These are phyloP conservation scores for Lipomyces kockii DNA, from an alignment of 805 yeast genomes.

Conservation along the genomic window DNA sequence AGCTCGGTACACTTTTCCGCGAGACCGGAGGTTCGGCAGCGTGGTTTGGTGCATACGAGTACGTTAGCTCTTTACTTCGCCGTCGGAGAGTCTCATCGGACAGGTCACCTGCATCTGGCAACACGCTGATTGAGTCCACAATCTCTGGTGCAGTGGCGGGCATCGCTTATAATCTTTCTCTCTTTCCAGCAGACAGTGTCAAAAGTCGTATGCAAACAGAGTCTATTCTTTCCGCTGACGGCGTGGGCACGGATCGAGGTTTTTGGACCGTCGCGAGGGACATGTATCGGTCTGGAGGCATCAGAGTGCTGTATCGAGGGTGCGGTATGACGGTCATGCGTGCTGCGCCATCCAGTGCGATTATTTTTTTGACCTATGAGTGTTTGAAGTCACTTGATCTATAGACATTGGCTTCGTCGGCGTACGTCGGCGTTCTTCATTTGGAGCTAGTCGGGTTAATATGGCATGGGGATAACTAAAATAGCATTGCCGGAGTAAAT, in stretches of 20 bases:
- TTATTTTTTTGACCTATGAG: slow-evolving; percentile 82
- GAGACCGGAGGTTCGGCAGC: slow-evolving; percentile 90
- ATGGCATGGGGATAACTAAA: not conserved
- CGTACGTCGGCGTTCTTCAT: not conserved
- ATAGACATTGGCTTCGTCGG: not conserved
- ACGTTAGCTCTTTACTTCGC: slow-evolving; percentile 48
- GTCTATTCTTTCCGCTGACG: slow-evolving; percentile 45
- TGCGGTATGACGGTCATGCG: slow-evolving; percentile 78
- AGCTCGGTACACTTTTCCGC: slow-evolving; percentile 75
- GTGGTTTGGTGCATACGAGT: slow-evolving; percentile 92
- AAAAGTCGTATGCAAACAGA: slow-evolving; percentile 83
- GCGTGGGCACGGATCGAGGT: slow-evolving; percentile 42
- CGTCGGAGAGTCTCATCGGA: slow-evolving; percentile 4
- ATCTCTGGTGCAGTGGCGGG: slow-evolving; percentile 89
- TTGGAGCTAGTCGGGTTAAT: not conserved
- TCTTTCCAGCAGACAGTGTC: slow-evolving; percentile 89
- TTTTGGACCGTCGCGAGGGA: slow-evolving; percentile 49
- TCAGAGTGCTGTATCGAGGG: slow-evolving; percentile 79
- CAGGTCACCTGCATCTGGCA: slow-evolving; percentile 32
- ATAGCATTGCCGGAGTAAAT: not conserved
- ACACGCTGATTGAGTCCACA: slow-evolving; percentile 59
- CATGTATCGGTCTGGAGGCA: slow-evolving; percentile 60
- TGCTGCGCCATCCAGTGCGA: slow-evolving; percentile 89
- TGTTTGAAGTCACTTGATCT: slow-evolving; percentile 18
- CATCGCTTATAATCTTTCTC: slow-evolving; percentile 71